Base-by-base conservation (phyloP, 169 alveolate genomes). In the Haemoproteus tartakovskyi region DNA sequence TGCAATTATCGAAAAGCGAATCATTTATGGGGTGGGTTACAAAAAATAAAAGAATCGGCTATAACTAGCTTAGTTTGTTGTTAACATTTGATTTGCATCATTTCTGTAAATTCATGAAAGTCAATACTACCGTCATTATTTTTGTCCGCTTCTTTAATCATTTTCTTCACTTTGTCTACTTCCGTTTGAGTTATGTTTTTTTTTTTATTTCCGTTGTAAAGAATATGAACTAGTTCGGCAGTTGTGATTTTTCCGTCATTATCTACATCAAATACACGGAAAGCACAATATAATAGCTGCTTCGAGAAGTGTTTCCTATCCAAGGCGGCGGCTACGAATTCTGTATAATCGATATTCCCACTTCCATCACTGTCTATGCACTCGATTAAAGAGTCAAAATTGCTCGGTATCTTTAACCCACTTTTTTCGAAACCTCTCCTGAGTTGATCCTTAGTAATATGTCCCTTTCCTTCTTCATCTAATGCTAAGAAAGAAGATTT, bases 281-380 rank as follows among this genome's bases (percentile, higher is more conserved):
- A 90, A 37, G 94, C 94, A 0, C 91, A 83, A 82, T 88, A 90
- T 52, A 67, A 41, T 56, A 79, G 62, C 67, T 37, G 67, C 74
- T 70, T 62, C 3, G 80, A 47, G 14, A 79, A 50, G 1, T 74
- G 74, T 33, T 61, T 79, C 51, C 90, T 80, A 29, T 86, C 92
- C 19, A 90, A 33, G 4, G 91, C 79, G 1, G 94, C 94, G 6
- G 93, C 93, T 27, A 89, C 29, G 30, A 91, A 91, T 61, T 91
- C 95, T 16, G 93, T 89, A 60, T 86, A 91, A 22, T 89, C 95
- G 11, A 91, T 91, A 26, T 79, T 89, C 0, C 97, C 95, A 41
- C 91, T 88, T n/a, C 95, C 94, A 62, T 93, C 95, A 38, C 91
- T 85, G 64, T 93, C 97, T 48, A 93, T 89, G 52, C 89, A 91